phyloP scores from a whole-genome alignment of 78 protist genomes.

The Capsaspora owczarzaki region DNA sequence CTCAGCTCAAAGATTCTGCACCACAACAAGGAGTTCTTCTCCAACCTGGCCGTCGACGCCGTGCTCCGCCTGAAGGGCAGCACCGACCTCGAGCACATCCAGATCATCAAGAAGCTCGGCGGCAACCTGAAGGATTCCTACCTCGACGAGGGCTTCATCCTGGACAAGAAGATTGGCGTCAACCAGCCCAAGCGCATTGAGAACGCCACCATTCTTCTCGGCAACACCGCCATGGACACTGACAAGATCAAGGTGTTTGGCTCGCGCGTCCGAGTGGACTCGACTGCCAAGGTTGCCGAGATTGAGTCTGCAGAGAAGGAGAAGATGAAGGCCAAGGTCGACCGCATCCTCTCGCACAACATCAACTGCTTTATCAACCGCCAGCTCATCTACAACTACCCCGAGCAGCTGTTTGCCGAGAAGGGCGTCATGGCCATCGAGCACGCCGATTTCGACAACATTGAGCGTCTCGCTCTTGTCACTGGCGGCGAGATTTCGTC shows the following conservation, averaged over 20 bases:
- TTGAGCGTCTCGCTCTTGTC: constrained; percentile 77
- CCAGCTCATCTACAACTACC: constrained; percentile 96
- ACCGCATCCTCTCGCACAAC: constrained; percentile 73
- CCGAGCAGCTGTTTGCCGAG: constrained; percentile 92
- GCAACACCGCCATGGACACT: constrained; percentile 99
- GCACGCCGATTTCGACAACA: constrained; percentile 99
- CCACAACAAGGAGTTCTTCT: no score
- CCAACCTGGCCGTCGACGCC: no score
- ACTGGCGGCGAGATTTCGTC: constrained; percentile 91
- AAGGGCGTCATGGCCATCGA: constrained; percentile 85
- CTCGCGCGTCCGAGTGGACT: constrained; percentile 34
- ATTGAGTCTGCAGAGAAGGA: constrained; percentile 91
- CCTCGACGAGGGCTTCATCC: constrained; percentile 94
- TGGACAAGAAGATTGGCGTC: constrained; percentile 93
- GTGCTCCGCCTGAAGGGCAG: constrained; percentile 18
- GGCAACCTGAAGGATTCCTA: constrained; percentile 85
- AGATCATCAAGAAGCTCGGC: constrained; percentile 90
- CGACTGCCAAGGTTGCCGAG: constrained; percentile 73
- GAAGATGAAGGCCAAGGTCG: constrained; percentile 77
- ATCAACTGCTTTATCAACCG: constrained; percentile 95
- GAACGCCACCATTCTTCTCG: constrained; percentile 87
- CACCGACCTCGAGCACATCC: constrained; percentile 76
- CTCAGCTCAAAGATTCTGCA: no score
- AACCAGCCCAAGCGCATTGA: constrained; percentile 90
- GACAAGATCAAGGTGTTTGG: constrained; percentile 95